A percentile compares a stretch with the other conserved stretches of the same genome.
phyloP scores from a whole-genome alignment of 345 rosid species.

The Microcos paniculata region DNA sequence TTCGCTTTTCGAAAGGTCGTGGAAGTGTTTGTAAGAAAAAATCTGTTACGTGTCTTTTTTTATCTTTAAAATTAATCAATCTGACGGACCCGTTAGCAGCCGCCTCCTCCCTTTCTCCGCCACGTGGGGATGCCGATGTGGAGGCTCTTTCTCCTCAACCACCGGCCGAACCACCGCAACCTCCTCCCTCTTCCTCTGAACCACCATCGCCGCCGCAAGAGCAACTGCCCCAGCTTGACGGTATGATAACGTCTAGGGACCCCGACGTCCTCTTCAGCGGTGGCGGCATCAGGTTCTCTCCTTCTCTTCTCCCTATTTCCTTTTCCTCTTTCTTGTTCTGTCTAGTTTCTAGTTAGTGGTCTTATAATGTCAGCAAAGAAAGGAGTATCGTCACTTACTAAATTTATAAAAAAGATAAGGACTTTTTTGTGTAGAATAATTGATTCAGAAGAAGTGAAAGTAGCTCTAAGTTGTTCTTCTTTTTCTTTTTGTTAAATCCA shows the following conservation, averaged over 20 bases:
- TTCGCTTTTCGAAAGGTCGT: not conserved
- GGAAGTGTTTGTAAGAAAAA: too few relatives aligned
- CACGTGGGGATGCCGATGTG: slow-evolving; percentile 29
- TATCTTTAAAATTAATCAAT: not conserved
- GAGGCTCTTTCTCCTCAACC: slow-evolving; percentile 1
- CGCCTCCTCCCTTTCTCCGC: slow-evolving; percentile 23
- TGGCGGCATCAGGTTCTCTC: slow-evolving; percentile 47
- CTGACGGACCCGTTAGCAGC: slow-evolving; percentile 31
- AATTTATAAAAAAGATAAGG: not conserved
- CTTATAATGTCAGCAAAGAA: not conserved
- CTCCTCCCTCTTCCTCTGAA: not conserved
- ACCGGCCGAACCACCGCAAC: slow-evolving; percentile 5
- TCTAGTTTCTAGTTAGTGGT: not conserved
- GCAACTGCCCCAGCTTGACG: not conserved
- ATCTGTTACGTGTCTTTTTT: not conserved
- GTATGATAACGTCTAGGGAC: slow-evolving; percentile 30
- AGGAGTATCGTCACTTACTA: not conserved
- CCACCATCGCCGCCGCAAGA: not conserved
- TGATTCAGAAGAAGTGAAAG: not conserved
- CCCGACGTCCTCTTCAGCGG: slow-evolving; percentile 43
- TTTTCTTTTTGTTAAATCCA: not conserved
- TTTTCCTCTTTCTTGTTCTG: too few relatives aligned
- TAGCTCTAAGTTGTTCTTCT: not conserved
- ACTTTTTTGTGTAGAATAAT: not conserved
- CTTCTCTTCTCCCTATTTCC: not conserved